Base-by-base conservation (phyloP, 768 basidiomycete species). In the Hericium rajendrae region DNA sequence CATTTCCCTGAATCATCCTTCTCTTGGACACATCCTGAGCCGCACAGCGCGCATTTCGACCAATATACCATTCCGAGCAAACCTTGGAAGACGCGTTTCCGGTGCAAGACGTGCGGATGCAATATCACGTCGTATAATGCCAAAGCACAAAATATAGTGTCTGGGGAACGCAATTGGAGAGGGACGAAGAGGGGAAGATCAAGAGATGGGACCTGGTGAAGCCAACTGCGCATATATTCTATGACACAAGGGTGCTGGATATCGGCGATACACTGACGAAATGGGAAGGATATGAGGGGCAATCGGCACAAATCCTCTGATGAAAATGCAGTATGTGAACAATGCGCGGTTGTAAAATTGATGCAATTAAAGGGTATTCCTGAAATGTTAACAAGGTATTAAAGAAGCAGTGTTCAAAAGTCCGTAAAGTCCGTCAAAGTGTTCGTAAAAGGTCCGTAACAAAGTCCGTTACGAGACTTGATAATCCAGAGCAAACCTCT, bases 181-280 rank as follows among this genome's bases (percentile, higher is more conserved):
- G 85, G 41, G 78, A 82, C 59, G 71, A 69, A 3, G 69, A 74
- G 2, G 81, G 82, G 6, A 72, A 68, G 50, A 77, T 84, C 52
- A 70, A 76, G 50, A 68, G 74, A 43, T 81, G 80, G 80, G 80
- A 82, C 2, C 61, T 67, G 20, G 67, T 85, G 46, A 79, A 78
- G 63, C 87, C 86, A 0, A 85, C 81, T 0, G 79, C 71, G 32
- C 84, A 86, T 65, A 81, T 82, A 5, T 88, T 85, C 68, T 86
- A 86, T 61, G 81, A 70, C 11, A 86, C 85, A 20, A 73, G 80
- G 20, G 67, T 85, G 71, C 57, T 85, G 60, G 79, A 83, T 55
- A 68, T 85, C 15, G 59, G 72, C 6, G 86, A 87, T 62, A 73
- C 64, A 8, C 58, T 88, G 63, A 73, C 73, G 37, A 88, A 86